These are phyloP conservation scores for Ustilago shanxiensis DNA, from an alignment of 1,284 basidiomycete genomes.

Conservation along the genomic window DNA sequence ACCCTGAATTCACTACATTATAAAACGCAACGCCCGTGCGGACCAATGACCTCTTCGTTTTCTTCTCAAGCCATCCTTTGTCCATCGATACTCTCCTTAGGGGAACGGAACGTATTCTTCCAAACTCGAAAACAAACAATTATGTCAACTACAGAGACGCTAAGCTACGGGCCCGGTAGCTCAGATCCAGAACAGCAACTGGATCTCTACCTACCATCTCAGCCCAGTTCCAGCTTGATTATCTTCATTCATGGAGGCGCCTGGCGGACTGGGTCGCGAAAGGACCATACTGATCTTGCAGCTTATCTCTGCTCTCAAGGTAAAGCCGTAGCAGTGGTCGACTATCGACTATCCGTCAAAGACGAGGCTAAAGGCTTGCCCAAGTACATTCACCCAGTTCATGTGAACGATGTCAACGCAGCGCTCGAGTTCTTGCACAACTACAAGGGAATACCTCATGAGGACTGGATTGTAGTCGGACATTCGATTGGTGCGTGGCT, in stretches of 20 bases:
- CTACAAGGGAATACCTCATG: conserved; percentile 16
- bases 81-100: neutral
- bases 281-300: conserved; percentile 39
- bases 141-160: conserved; percentile 5
- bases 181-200: conserved; percentile 40
- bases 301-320: conserved; percentile 20
- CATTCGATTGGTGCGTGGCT: conserved; percentile 54
- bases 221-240: conserved; percentile 15
- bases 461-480: conserved; percentile 33
- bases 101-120: neutral
- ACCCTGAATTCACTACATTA: conserved; percentile 9
- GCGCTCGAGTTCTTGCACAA: conserved; percentile 30
- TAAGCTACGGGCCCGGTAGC: conserved; percentile 31
- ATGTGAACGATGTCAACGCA: conserved; percentile 38
- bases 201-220: conserved; percentile 35
- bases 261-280: conserved; percentile 49
- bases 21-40: neutral
- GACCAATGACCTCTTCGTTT: neutral
- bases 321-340: conserved; percentile 44
- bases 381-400: conserved; percentile 33
- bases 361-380: conserved; percentile 19
- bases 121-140: neutral
- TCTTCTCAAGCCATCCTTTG: neutral
- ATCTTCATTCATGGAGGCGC: conserved; percentile 51
- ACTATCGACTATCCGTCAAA: conserved; percentile 45